A percentile compares a stretch with the other conserved stretches of the same genome.
phyloP scores from a whole-genome alignment of 2,329 filamentous ascomycete species.

The Pseudocercospora fijiensis region DNA sequence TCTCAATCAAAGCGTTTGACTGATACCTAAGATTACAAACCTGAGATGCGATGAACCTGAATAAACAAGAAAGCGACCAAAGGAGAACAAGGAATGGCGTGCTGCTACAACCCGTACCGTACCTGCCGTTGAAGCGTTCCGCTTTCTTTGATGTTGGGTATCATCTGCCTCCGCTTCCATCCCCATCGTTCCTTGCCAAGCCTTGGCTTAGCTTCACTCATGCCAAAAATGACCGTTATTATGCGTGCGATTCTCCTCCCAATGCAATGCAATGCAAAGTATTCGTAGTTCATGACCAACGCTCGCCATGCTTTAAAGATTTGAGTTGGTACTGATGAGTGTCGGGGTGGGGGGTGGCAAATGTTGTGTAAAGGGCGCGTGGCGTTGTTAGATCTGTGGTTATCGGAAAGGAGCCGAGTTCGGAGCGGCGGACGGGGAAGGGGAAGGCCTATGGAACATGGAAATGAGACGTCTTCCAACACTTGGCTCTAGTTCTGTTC shows the following conservation, averaged over 20 bases:
- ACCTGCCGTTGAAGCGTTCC: not conserved
- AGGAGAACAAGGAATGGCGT: not conserved
- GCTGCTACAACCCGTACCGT: not conserved
- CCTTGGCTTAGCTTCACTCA: not conserved
- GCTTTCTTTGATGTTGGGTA: not conserved
- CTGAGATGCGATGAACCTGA: not conserved
- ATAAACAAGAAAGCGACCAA: not conserved
- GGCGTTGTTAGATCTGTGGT: not conserved
- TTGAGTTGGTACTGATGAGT: not conserved
- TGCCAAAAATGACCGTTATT: not conserved
- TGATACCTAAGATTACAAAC: not conserved
- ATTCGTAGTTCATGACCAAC: not conserved
- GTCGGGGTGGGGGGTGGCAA: not conserved
- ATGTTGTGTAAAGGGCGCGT: not conserved
- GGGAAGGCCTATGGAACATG: conserved; percentile 57
- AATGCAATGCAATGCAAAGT: conserved; percentile 10
- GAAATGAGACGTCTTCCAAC: conserved; percentile 74
- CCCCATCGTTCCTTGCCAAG: no score
- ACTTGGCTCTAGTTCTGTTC: conserved; percentile 84
- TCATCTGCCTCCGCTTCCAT: no score
- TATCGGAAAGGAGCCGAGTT: conserved; percentile 11
- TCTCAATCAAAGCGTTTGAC: not conserved
- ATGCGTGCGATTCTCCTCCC: not conserved
- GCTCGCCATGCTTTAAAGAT: not conserved
- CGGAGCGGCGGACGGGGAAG: conserved; percentile 13